Conservation (phyloP, 768 basidiomycete genomes). For the Grammothele lineata region DNA sequence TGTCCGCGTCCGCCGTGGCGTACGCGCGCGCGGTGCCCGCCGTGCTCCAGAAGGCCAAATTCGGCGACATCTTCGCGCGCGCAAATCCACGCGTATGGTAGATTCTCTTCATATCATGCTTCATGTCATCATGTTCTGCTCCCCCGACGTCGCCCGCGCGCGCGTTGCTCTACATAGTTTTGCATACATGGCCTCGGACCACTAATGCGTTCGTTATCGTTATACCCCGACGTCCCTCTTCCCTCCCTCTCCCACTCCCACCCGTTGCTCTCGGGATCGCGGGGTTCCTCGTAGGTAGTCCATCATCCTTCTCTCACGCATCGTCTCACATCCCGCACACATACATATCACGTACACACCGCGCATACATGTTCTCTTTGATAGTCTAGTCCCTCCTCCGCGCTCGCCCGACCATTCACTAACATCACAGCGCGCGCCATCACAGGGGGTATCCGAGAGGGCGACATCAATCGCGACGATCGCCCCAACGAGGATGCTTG, state of each 20-base stretch:
- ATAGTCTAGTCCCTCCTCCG: too few relatives aligned
- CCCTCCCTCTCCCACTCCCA: background rate
- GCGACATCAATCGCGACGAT: too few relatives aligned
- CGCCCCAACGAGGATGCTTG: too few relatives aligned
- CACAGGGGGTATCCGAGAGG: too few relatives aligned
- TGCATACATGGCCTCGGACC: background rate
- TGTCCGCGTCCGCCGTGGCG: background rate
- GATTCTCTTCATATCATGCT: background rate
- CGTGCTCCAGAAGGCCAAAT: slow-evolving; percentile 11
- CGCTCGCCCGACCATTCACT: too few relatives aligned
- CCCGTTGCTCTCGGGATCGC: background rate
- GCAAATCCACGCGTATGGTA: slow-evolving; percentile 16
- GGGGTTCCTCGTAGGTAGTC: background rate
- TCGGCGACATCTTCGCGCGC: slow-evolving; percentile 14
- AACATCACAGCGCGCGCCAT: too few relatives aligned
- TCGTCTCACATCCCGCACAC: too few relatives aligned
- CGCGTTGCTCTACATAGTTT: background rate
- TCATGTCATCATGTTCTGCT: background rate
- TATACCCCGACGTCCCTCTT: too few relatives aligned
- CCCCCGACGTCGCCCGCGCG: too few relatives aligned
- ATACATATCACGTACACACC: background rate
- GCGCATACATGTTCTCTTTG: background rate
- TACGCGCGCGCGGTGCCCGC: background rate
- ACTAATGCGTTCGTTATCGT: too few relatives aligned
- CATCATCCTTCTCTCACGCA: background rate